Evolutionary conservation across 208 protist genomes (phyloP).

Genomic region (Acanthamoeba lenticulata): DNA sequence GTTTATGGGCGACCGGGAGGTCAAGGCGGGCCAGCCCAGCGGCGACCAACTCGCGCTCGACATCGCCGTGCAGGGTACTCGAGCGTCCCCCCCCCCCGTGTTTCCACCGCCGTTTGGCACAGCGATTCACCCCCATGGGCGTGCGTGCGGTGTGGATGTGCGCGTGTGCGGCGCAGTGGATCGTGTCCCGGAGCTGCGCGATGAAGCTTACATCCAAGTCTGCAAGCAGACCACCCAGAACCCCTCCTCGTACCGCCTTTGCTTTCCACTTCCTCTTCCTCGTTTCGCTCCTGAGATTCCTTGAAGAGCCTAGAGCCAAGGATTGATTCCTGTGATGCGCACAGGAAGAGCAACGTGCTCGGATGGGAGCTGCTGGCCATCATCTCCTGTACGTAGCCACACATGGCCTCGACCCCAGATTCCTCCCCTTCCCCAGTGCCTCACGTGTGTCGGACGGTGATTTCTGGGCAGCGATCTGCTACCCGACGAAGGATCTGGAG

Average conservation of each 20-base stretch:
- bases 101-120: no score
- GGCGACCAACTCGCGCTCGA: no score
- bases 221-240: constrained; percentile 46
- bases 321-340: neutral
- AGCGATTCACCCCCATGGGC: no score
- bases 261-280: neutral
- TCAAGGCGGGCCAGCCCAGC: no score
- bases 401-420: no score
- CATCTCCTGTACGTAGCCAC: neutral
- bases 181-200: neutral
- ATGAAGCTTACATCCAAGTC: constrained; percentile 20
- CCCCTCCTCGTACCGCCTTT: neutral
- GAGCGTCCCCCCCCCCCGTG: neutral
- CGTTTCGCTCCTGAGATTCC: neutral
- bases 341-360: neutral
- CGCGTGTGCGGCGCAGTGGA: neutral
- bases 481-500: neutral
- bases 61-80: no score
- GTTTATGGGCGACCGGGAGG: no score
- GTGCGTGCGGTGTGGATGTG: no score
- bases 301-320: no score
- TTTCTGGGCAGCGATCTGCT: neutral
- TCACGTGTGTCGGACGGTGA: no score
- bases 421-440: neutral
- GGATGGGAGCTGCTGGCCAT: neutral